Base-by-base conservation (phyloP, 1,139 yeast species). In the Kluyveromyces sp. region DNA sequence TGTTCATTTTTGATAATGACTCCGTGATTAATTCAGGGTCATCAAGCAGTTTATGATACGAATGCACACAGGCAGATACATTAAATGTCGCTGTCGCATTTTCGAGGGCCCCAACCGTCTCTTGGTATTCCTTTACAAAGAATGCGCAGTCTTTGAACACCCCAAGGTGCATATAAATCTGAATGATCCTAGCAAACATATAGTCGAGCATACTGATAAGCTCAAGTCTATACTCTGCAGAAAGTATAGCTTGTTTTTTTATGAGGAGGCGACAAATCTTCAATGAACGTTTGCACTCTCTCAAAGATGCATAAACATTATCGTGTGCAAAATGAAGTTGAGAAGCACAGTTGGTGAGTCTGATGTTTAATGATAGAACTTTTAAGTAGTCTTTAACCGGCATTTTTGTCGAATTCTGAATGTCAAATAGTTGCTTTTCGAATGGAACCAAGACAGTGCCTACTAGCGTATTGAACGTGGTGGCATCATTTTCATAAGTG, bases 101-200 rank as follows among this genome's bases (percentile, higher is more conserved):
- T 25, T 58, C 46, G 3, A 62, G 33, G 3, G 48, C 52, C n/a
- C 54, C 45, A 8, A 59, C 53, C 18, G 77, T 57, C 35, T 67
- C 70, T 7, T 60, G 57, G 34, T 74, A 64, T 50, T 81, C 87
- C 4, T 64, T 63, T 12, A 70, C 50, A 57, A 72, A 80, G 55
- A 69, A 77, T 3, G 67, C 65, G 33, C 75, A 66, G 44, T 80
- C 85, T 49, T 75, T 75, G 0, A 78, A 65, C 2, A 77, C 53
- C 0, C 87, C 86, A 37, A 77, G 53, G 36, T 66, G 68, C 17
- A 67, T 61, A 44, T 69, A 66, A 1, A 65, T 52, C 2, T 64
- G 58, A 28, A 78, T 59, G 19, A 75, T 56, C 9, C 48, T 45
- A 13, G 59, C 57, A 52, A 73, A 73, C 4, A 73, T 49, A 3